Percentiles rank a stretch among this genome's conserved stretches.
Conservation (phyloP, 73 alveolate genomes). For the Tetrahymena thermophila region DNA sequence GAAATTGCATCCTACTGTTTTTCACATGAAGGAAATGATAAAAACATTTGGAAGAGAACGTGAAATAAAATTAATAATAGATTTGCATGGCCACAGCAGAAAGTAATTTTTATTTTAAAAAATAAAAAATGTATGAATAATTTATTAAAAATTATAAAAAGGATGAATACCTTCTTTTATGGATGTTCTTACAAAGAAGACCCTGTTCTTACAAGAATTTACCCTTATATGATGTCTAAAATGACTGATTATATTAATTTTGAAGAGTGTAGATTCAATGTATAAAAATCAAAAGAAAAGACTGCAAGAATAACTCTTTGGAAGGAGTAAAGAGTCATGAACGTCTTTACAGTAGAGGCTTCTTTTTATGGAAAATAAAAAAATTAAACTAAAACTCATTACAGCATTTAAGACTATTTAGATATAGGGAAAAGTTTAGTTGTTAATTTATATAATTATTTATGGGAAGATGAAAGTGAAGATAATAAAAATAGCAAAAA, state of each 20-base stretch:
- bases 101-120: slow-evolving; percentile 11
- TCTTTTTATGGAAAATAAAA: slow-evolving; percentile 19
- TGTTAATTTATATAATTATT: not conserved
- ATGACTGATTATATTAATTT: slow-evolving; percentile 44
- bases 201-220: slow-evolving; percentile 46
- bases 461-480: slow-evolving; percentile 15
- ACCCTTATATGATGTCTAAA: slow-evolving; percentile 57
- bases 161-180: slow-evolving; percentile 23
- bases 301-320: slow-evolving; percentile 66
- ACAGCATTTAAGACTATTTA: slow-evolving; percentile 12
- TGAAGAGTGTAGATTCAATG: slow-evolving; percentile 58
- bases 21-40: slow-evolving; percentile 72
- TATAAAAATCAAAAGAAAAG: slow-evolving; percentile 56
- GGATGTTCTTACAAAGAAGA: slow-evolving; percentile 37
- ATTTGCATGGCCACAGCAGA: slow-evolving; percentile 72
- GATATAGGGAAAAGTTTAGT: slow-evolving; percentile 22
- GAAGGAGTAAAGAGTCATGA: slow-evolving; percentile 49
- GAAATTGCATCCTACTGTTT: slow-evolving; percentile 80
- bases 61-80: slow-evolving; percentile 70
- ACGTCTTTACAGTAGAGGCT: slow-evolving; percentile 33
- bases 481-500: slow-evolving; percentile 13
- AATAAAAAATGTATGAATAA: not conserved
- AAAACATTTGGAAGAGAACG: slow-evolving; percentile 71
- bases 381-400: slow-evolving; percentile 1
- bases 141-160: slow-evolving; percentile 32